Conservation (phyloP, 768 basidiomycete species). For the Gloeophyllum trabeum region DNA sequence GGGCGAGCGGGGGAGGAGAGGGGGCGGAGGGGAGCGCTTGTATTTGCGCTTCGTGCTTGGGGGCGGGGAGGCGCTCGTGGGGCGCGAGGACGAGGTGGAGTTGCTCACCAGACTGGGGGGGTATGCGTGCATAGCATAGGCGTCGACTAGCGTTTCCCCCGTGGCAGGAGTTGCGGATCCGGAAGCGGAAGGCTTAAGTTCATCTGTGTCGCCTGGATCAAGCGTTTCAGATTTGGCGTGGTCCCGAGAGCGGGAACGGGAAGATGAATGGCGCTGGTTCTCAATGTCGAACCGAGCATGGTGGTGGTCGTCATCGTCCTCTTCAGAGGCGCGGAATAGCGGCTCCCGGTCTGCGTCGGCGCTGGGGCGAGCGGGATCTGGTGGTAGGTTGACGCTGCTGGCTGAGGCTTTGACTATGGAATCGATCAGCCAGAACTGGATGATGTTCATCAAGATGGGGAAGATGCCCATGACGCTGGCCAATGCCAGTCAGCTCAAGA, state of each 20-base stretch:
- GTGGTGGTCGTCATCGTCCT: conserved; percentile 39
- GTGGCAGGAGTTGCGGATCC: conserved; percentile 12
- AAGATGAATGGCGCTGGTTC: conserved; percentile 24
- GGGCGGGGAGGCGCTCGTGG: conserved; percentile 13
- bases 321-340: conserved; percentile 40
- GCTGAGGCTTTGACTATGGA: conserved; percentile 76
- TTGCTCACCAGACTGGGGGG: conserved; percentile 41
- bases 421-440: conserved; percentile 95
- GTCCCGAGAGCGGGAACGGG: conserved; percentile 22
- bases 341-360: conserved; percentile 44
- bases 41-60: conserved; percentile 6
- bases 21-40: conserved; percentile 14
- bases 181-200: conserved; percentile 27
- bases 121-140: conserved; percentile 40
- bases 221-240: conserved; percentile 15
- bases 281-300: conserved; percentile 31
- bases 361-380: conserved; percentile 18
- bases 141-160: conserved; percentile 6
- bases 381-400: conserved; percentile 24
- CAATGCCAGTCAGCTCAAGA: neutral
- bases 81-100: conserved; percentile 18
- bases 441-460: conserved; percentile 78
- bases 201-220: conserved; percentile 16
- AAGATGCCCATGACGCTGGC: conserved; percentile 82
- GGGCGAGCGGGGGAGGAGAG: conserved; percentile 11